Evolutionary conservation across 1,284 basidiomycete species (phyloP).

Genomic region (Salmacisia buchloeana): DNA sequence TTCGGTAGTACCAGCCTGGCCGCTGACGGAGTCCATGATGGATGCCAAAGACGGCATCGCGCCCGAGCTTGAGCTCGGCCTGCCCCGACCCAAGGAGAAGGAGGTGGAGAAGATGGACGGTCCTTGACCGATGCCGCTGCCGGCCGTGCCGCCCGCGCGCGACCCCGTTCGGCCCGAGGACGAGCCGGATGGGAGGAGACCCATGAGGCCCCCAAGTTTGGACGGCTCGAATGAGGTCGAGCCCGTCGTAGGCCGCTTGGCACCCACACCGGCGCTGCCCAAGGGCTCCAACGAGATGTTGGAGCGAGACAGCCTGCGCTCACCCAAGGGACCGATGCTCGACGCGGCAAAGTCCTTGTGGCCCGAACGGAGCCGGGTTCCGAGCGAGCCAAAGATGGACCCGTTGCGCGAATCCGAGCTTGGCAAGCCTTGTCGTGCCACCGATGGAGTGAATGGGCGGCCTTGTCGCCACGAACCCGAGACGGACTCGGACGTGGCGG

Average conservation of each 20-base stretch:
- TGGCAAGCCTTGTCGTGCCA: constrained; percentile 13
- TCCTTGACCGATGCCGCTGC: no score
- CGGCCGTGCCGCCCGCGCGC: neutral
- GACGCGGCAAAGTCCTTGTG: constrained; percentile 19
- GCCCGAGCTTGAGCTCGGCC: constrained; percentile 3
- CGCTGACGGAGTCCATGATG: no score
- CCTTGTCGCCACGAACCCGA: constrained; percentile 20
- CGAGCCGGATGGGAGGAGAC: neutral
- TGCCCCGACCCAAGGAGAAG: neutral
- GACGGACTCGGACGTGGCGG: constrained; percentile 18
- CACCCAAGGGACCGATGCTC: constrained; percentile 20
- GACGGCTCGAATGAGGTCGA: neutral
- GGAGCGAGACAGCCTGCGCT: constrained; percentile 14
- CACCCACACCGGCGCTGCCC: no score
- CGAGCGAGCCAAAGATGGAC: constrained; percentile 21
- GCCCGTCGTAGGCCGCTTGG: neutral
- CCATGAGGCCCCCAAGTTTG: neutral
- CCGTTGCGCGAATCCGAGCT: constrained; percentile 26
- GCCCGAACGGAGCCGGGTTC: constrained; percentile 15
- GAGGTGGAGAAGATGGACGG: neutral
- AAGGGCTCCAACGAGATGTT: neutral
- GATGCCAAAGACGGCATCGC: constrained; percentile 10
- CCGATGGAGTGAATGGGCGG: constrained; percentile 8
- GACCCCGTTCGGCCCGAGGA: neutral
- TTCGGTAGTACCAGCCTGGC: constrained; percentile 9